Evolutionary conservation across 192 early-diverging fungal genomes (phyloP).

Genomic region (Backusella tuberculispora): DNA sequence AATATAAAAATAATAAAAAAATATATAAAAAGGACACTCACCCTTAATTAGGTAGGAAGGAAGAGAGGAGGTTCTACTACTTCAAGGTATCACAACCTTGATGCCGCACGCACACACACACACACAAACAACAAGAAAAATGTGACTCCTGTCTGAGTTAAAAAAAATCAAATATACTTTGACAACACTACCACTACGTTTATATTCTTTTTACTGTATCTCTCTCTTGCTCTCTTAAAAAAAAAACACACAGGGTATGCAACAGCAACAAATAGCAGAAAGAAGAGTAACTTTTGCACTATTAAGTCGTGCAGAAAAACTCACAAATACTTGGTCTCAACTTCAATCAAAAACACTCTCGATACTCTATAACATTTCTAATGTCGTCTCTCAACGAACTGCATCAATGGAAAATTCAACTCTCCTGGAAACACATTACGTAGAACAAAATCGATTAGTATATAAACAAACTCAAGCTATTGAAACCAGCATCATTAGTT

Average conservation of each 20-base stretch:
- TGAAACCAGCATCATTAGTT: neutral
- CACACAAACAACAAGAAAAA: neutral
- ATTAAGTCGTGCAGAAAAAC: neutral
- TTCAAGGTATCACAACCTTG: neutral
- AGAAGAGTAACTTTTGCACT: conserved; percentile 1
- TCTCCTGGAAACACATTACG: neutral
- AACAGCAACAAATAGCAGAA: conserved; percentile 21
- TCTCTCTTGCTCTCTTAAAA: neutral
- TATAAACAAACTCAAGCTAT: conserved; percentile 22
- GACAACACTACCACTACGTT: neutral
- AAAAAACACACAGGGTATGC: neutral
- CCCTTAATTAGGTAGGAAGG: conserved; percentile 12
- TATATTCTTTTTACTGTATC: neutral
- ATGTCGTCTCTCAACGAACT: conserved; percentile 20
- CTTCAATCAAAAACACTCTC: conserved; percentile 9
- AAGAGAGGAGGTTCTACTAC: neutral
- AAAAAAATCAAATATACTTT: neutral
- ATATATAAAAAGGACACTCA: neutral
- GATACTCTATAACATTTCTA: neutral
- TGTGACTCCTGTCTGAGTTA: neutral
- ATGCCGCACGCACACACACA: neutral
- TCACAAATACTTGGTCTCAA: conserved; percentile 12
- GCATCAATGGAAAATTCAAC: neutral
- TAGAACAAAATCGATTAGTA: neutral
- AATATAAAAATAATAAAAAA: neutral